Base-by-base conservation (phyloP, 768 basidiomycete species). In the Calvatia gigantea region DNA sequence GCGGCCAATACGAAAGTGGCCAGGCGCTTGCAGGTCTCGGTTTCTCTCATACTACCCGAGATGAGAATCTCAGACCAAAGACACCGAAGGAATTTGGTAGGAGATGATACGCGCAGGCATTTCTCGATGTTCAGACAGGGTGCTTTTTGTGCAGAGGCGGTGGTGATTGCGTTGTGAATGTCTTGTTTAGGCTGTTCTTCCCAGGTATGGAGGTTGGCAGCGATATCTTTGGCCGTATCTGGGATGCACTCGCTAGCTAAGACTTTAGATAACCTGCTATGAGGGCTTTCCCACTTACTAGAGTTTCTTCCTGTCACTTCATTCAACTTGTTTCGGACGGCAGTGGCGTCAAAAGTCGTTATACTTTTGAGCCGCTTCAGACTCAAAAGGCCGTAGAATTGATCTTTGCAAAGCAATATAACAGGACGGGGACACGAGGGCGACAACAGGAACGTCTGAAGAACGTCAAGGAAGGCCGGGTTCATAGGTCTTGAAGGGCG, bases 31-130 rank as follows among this genome's bases (percentile, higher is more conserved):
- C 82, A 82, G 15, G 75, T 76, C 56, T 90, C 88, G 39, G 72
- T 58, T 70, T 79, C 17, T 84, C 54, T 45, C 47, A 54, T 49
- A 23, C 42, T 50, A 7, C 58, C 80, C 2, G 81, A 73, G 21
- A 71, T 65, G 28, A 74, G 68, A 29, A 90, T 69, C 64, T 90
- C 87, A 12, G 73, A 71, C 89, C 90, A 93, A n/a, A 91, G 72
- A 1, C 80, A 62, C 23, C 77, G 68, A 32, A 92, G 75, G 62
- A 92, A 90, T 56, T 79, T 76, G 6, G 79, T 77, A 3, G 87
- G 83, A 3, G 82, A 69, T 0, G 74, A 72, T 54, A 81, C 69
- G 39, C 78, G 78, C n/a, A 90, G 73, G 61, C 85, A 89, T 25
- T 82, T 78, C 45, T 82, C 76, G 33, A 91, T 73, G 61, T 91